Conservation (phyloP, 2,329 filamentous ascomycete species). For the Fusarium mexicanum region DNA sequence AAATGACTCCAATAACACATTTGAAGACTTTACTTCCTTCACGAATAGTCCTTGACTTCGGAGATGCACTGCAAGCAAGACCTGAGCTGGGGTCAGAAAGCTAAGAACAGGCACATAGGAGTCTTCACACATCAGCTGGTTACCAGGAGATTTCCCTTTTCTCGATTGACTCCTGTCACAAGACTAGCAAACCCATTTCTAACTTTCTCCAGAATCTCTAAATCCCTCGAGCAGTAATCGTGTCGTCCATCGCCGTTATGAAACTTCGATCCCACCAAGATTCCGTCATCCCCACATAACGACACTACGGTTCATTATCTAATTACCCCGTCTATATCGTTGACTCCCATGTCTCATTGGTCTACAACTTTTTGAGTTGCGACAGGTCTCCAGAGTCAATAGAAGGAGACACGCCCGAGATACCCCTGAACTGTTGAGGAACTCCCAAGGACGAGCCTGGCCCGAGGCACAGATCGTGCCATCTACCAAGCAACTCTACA, state of each 20-base stretch:
- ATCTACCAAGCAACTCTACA: neutral
- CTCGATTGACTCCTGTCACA: neutral
- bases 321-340: neutral
- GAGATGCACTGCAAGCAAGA: neutral
- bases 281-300: neutral
- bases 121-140: neutral
- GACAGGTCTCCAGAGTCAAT: neutral
- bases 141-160: neutral
- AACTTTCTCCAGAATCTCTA: neutral
- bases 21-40: neutral
- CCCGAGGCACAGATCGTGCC: neutral
- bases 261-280: neutral
- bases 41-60: neutral
- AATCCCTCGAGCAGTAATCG: neutral
- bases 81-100: neutral
- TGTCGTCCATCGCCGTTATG: neutral
- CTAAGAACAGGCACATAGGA: neutral
- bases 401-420: neutral
- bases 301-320: neutral
- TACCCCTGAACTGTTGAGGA: neutral
- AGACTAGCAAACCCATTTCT: no score
- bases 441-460: neutral
- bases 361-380: no score
- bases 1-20: neutral
- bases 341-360: no score